Conservation (phyloP, 176 grass and related monocot genomes). For the Tillandsia leiboldiana region DNA sequence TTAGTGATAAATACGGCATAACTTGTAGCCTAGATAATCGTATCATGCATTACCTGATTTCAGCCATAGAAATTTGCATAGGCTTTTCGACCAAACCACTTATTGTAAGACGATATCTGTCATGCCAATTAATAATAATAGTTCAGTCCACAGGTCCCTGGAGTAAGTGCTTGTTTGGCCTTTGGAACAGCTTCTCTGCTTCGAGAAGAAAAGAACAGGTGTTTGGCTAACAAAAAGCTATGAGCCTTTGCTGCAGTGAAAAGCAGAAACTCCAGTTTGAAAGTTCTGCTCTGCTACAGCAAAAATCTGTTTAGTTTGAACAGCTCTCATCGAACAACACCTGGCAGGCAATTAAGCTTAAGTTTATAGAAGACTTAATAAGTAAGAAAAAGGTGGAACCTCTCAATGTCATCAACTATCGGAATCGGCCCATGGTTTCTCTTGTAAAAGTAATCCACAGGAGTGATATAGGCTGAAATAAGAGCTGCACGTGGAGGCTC, state of each 20-base stretch:
- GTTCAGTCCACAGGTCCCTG: neutral
- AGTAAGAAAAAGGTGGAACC: constrained; percentile 25
- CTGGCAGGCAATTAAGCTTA: neutral
- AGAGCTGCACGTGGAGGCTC: constrained; percentile 65
- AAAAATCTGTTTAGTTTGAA: no score
- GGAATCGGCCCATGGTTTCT: constrained; percentile 97
- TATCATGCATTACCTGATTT: constrained; percentile 61
- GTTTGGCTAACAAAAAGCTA: neutral
- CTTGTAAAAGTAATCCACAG: constrained; percentile 94
- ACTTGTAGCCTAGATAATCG: neutral
- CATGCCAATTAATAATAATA: constrained; percentile 5
- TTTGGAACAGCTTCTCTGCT: no score
- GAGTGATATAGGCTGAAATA: constrained; percentile 68
- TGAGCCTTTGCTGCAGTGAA: neutral
- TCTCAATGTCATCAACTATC: constrained; percentile 59
- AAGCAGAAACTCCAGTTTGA: neutral
- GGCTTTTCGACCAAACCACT: constrained; percentile 61
- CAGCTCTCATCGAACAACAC: no score
- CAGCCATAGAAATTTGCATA: constrained; percentile 59
- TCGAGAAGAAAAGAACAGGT: no score
- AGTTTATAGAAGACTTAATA: neutral
- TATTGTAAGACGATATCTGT: constrained; percentile 71
- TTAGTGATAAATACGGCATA: neutral
- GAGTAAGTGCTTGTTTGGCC: neutral
- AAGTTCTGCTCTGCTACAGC: no score